Evolutionary conservation across 169 alveolate species (phyloP), one percentile per base, ranked within the genome.

Genomic region (Eimeria zaria): DNA sequence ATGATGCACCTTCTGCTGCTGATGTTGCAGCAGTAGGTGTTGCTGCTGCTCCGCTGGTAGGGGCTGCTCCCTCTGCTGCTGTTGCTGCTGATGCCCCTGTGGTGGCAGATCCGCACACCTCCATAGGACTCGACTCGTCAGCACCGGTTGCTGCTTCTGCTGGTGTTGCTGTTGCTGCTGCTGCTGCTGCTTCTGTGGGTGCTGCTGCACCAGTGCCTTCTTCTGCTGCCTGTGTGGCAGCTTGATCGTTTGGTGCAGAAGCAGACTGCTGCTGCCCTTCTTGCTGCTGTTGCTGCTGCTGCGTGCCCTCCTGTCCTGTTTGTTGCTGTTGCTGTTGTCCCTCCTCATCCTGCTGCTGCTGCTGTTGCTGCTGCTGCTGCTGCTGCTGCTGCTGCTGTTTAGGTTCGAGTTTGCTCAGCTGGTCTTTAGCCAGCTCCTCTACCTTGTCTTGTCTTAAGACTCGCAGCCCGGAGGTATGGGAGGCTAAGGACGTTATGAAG

Each of bases 401-500:
- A 44, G 33, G 90, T 51, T 46, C 48, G 24, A 81, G 90, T 14
- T 81, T 36, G 20, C 51, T 69, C 6, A 81, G 55, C 90, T 51
- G n/a, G 0, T 33, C 33, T 12, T 81, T 73, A 6, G 51, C 90
- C n/a, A 51, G 20, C 30, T 81, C 73, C 24, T 27, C 33, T 11
- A 46, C 90, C 51, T 81, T 81, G 73, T 81, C 67, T 51, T 81
- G 90, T 9, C 90, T 30, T 0, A 81, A 48, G 11, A n/a, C 71
- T 11, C 58, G 16, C 48, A 91, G 76, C 39, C 96, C 96, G 6
- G 91, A 44, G 12, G 96, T 67, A 55, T 91, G 96, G n/a, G 87
- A 55, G 24, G 87, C 96, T 36, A 91, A 44, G 46, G 96, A 74
- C 14, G 96, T 74, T 33, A 91, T 87, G 60, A 91, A 91, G 12